phyloP scores from a whole-genome alignment of 306 rosid species.

The Senna siamea region DNA sequence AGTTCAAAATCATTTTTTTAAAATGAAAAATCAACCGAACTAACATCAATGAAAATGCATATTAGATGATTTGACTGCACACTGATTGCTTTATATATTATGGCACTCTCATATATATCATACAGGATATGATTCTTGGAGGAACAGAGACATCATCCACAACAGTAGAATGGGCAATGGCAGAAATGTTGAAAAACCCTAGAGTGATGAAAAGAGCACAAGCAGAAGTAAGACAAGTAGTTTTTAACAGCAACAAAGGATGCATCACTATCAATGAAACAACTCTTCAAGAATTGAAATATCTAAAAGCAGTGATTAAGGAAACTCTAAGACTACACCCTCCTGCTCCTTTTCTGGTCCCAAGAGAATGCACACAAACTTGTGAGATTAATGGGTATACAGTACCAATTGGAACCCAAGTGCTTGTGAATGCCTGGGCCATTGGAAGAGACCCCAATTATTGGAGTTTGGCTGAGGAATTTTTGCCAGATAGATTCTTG shows the following conservation, averaged over 20 bases:
- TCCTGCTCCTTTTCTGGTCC: constrained; percentile 3
- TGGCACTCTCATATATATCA: no score
- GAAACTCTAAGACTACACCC: constrained; percentile 31
- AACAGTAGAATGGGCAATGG: constrained; percentile 16
- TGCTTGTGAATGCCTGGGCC: neutral
- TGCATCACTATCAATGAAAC: neutral
- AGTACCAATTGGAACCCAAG: neutral
- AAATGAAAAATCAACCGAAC: no score
- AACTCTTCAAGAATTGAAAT: neutral
- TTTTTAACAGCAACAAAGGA: neutral
- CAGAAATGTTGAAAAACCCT: constrained; percentile 37
- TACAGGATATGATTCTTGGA: no score
- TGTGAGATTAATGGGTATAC: constrained; percentile 28
- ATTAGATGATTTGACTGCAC: no score
- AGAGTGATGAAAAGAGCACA: constrained; percentile 29
- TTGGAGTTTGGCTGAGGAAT: constrained; percentile 30
- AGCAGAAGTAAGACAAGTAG: constrained; percentile 23
- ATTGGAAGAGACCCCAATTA: constrained; percentile 14
- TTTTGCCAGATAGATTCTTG: constrained; percentile 23
- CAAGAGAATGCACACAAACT: constrained; percentile 22
- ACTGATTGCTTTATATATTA: no score
- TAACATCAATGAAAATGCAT: no score
- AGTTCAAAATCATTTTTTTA: no score
- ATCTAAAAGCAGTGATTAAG: constrained; percentile 19
- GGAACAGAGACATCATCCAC: no score